Conservation (phyloP, 208 protist genomes). For the Porcisia deanei region DNA sequence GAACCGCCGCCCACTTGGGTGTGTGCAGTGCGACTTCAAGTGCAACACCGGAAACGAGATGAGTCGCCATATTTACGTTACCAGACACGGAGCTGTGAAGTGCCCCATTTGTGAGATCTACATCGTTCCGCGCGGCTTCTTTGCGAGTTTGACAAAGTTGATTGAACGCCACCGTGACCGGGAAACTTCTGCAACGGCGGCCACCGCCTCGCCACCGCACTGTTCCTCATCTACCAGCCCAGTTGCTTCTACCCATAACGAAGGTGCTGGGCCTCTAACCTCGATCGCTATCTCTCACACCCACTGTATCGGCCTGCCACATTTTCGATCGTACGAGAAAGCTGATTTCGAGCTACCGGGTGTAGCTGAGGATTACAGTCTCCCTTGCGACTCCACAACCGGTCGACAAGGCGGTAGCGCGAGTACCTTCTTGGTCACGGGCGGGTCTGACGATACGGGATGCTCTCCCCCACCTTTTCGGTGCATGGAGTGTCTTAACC, state of each 20-base stretch:
- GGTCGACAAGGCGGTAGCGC: background rate
- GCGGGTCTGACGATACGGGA: background rate
- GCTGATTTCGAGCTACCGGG: constrained; percentile 26
- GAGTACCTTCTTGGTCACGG: background rate
- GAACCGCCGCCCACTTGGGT: constrained; percentile 19
- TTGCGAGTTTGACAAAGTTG: constrained; percentile 31
- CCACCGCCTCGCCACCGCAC: background rate
- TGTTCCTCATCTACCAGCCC: background rate
- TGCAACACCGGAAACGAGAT: constrained; percentile 38
- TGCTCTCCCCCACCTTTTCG: constrained; percentile 32
- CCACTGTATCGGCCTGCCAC: constrained; percentile 19
- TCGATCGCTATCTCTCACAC: constrained; percentile 20
- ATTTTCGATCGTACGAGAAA: constrained; percentile 30
- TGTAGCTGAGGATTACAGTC: constrained; percentile 18
- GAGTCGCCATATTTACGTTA: constrained; percentile 37
- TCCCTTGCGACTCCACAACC: background rate
- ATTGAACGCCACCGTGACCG: constrained; percentile 24
- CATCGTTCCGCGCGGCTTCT: constrained; percentile 43
- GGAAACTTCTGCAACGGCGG: background rate
- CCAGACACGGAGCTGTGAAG: constrained; percentile 31
- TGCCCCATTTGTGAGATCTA: constrained; percentile 40
- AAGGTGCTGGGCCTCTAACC: constrained; percentile 5
- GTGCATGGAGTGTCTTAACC: constrained; percentile 67
- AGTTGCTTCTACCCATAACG: constrained; percentile 1
- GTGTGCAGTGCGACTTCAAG: constrained; percentile 34